Conservation (phyloP, 306 rosid species). For the Acacia acuminata region DNA sequence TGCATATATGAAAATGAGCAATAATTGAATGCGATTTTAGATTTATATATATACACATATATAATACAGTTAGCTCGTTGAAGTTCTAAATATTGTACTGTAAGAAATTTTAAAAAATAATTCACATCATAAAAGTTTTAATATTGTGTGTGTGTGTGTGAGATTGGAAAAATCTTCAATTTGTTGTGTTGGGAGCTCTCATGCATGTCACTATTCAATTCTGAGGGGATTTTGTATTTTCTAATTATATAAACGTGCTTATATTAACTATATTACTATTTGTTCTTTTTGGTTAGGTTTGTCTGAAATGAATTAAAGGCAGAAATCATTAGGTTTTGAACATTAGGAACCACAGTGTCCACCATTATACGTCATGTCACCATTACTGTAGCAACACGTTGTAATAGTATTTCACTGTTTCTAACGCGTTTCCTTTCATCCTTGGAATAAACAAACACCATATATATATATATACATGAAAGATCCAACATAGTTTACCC, state of each 20-base stretch:
- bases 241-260: neutral
- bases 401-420: slow-evolving; percentile 1
- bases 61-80: neutral
- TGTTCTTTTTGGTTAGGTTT: neutral
- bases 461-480: too few relatives aligned
- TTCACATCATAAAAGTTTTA: too few relatives aligned
- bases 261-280: neutral
- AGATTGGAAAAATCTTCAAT: neutral
- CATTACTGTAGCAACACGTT: slow-evolving; percentile 3
- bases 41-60: too few relatives aligned
- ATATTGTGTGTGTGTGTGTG: too few relatives aligned
- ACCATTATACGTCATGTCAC: slow-evolving; percentile 26
- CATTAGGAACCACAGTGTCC: slow-evolving; percentile 24
- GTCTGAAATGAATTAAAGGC: slow-evolving; percentile 2
- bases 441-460: neutral
- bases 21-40: too few relatives aligned
- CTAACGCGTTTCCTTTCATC: neutral
- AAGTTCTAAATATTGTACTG: neutral
- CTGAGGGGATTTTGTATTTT: neutral
- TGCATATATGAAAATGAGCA: neutral
- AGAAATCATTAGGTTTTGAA: slow-evolving; percentile 3
- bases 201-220: neutral
- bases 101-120: too few relatives aligned
- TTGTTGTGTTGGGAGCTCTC: neutral
- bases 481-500: neutral